phyloP scores from a whole-genome alignment of 1,284 basidiomycete genomes.

The Taiwanofungus camphoratus region DNA sequence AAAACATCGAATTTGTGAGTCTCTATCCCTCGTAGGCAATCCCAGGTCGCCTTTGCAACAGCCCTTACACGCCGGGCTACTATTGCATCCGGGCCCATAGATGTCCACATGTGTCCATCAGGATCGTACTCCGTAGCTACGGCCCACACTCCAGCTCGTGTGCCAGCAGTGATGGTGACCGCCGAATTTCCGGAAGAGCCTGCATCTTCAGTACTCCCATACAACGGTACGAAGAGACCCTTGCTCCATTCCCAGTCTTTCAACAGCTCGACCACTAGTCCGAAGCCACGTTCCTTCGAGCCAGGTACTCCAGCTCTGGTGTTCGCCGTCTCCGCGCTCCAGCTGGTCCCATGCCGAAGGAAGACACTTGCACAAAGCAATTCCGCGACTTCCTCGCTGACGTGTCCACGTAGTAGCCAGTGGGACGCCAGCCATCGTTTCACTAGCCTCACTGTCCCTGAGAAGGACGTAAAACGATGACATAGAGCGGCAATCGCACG shows the following conservation, averaged over 20 bases:
- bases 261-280: constrained; percentile 69
- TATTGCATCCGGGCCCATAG: constrained; percentile 54
- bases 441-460: constrained; percentile 80
- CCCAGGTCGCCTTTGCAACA: constrained; percentile 71
- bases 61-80: constrained; percentile 67
- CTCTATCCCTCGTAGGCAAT: constrained; percentile 41
- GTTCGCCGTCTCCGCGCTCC: constrained; percentile 25
- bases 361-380: constrained; percentile 74
- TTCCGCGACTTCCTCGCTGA: constrained; percentile 79
- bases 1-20: constrained; percentile 42
- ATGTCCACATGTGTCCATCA: constrained; percentile 74
- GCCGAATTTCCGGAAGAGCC: constrained; percentile 7
- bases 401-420: constrained; percentile 71
- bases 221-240: constrained; percentile 56
- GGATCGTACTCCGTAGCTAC: constrained; percentile 79
- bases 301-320: constrained; percentile 41
- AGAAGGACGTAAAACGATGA: constrained; percentile 77
- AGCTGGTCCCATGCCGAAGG: constrained; percentile 31
- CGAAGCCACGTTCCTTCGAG: constrained; percentile 80
- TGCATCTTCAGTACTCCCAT: constrained; percentile 32
- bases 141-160: constrained; percentile 63
- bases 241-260: constrained; percentile 83
- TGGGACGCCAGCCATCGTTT: constrained; percentile 94
- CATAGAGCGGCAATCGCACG: constrained; percentile 75
- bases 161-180: constrained; percentile 30